Base-by-base conservation (phyloP, 352 stramenopile species). In the Thalassiosira ordinaria region DNA sequence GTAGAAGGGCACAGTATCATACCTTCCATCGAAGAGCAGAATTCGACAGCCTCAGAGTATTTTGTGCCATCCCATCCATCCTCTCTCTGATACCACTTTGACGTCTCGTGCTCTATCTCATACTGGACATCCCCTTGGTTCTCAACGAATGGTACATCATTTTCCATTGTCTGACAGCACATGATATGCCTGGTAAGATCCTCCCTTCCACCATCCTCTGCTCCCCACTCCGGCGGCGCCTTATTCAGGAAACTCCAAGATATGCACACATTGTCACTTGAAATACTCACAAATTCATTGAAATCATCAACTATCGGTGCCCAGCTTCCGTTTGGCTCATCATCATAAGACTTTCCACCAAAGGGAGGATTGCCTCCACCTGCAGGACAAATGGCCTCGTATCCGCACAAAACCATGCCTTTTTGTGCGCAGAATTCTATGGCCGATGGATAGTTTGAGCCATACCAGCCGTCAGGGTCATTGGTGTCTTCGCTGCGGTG, bases 21-120 rank as follows among this genome's bases (percentile, higher is more conserved):
- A n/a, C 44, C 46, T 20, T 35, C 27, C 7, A 11, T 8, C 0
- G 22, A 29, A 5, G 39, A 29, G 51, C 61, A 70, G 44, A 70
- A 70, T 35, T 37, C 26, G 3, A 70, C 26, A 2, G 16, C 26
- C 27, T 60, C 16, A 57, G 49, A 26, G 39, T 70, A 70, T n/a
- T 0, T 33, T 14, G 44, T 35, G 2, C 61, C 61, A 22, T 8
- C 26, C 61, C 66, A 75, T 37, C 55, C 66, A 1, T 1, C 41
- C 0, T 9, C 5, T 1, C 66, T 35, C 22, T 60, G 27, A 52
- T 35, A 75, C 52, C 53, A 75, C n/a, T n/a, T 4, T 16, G 1
- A 2, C 52, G 66, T 16, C n/a, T 53, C 35, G n/a, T 52, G 66
- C 18, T 27, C 65, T 1, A 33, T 24, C 18, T 26, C 53, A 11